Evolutionary conservation across 139 green algal genomes (phyloP), one percentile per base, ranked within the genome.

Genomic region (Ostreobium quekettii): DNA sequence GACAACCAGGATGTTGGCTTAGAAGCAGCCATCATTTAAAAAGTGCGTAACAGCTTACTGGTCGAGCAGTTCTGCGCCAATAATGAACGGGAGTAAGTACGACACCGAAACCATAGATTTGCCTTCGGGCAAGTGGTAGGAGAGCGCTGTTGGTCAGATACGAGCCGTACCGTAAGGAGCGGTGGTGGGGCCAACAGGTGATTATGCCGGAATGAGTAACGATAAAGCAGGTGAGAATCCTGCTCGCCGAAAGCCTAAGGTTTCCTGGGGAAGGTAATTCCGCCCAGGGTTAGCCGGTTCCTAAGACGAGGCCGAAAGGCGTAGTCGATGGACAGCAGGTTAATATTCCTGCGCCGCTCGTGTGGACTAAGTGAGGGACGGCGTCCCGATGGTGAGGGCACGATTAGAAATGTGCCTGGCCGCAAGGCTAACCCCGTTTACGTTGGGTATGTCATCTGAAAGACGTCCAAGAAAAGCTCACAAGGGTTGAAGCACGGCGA

Each of bases 151-250:
- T 66, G 80, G 70, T 74, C 46, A 74, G 31, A 32, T 48, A 46
- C 37, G 76, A 82, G 70, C 47, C 33, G 26, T 56, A 67, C 48
- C 37, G 61, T 58, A 70, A 86, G 62, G 58, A 47, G 46, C 57
- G 46, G 26, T 81, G 67, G 67, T 78, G 73, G 70, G 47, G 74
- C 81, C 73, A n/a, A 78, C 66, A 78, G 85, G 76, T 78, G 79
- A 86, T 37, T 81, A 87, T 87, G 80, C 72, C 78, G 81, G 76
- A 72, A 83, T 86, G 72, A 87, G 80, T 87, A 86, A 82, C 81
- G 80, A 74, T 57, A 82, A 83, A 76, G 74, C 64, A 67, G 76
- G 81, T 84, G 67, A 78, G 77, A 85, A 76, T 69, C 76, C 77
- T 69, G 64, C 71, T 80, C 76, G 73, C 74, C 79, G 75, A 72